Evolutionary conservation across 2,329 filamentous ascomycete species (phyloP), one percentile per base, ranked within the genome.

Genomic region (Lachnellula suecica): DNA sequence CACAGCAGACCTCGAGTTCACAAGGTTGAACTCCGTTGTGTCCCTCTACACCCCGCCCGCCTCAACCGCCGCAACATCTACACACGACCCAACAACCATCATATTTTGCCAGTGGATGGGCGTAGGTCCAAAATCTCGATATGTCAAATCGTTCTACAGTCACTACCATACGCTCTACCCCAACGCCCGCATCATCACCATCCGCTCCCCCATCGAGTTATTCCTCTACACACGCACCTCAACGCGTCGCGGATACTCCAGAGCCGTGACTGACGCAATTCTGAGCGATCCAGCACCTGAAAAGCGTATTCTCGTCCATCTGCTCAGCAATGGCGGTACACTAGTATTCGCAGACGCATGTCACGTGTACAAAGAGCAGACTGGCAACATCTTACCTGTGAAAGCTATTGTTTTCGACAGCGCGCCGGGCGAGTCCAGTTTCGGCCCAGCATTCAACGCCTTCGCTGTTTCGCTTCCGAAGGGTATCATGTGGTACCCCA

Each of bases 81-180:
- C 49, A 35, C 46, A 59, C 15, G 54, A 55, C 50, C 59, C 52
- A 23, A 55, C 49, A 15, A 40, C 19, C 37, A 61, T 59, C 23
- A 47, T 61, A 11, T 49, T 61, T 20, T 54, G 51, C 34, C 44
- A 48, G 35, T 61, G 57, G 59, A 59, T 61, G 57, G 59, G 53
- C 11, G 53, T 40, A 24, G 52, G 51, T 9, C 52, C 56, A 1
- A 52, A 38, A 43, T 59, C 59, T 8, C 49, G 52, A 3, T 44
- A 53, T 42, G 43, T 60, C 25, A 52, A 53, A 17, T 42, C 48
- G n/a, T 49, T 53, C 37, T 59, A 53, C 23, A 35, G 31, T 6
- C 49, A 56, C 34, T 54, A 59, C 27, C 47, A 48, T 15, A n/a
- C 4, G 17, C 44, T 61, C 34, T 61, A 53, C 29, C 57, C 59